Conservation (phyloP, 768 basidiomycete species). For the Boletus tomentosulus region DNA sequence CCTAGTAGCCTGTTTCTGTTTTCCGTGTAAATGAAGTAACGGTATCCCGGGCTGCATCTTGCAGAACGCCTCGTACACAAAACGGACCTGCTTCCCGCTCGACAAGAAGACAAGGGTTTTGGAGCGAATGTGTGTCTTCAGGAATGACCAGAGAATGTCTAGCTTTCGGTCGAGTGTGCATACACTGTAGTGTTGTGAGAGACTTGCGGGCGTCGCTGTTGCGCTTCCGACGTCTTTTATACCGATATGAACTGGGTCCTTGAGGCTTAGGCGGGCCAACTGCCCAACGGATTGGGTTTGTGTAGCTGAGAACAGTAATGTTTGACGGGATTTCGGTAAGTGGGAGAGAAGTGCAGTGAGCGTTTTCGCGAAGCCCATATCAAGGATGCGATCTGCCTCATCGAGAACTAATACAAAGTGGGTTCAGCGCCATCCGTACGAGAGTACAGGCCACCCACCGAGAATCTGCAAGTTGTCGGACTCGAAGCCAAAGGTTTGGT, state of each 20-base stretch:
- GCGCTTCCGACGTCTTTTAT: constrained; percentile 45
- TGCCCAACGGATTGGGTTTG: constrained; percentile 88
- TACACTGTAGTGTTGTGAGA: constrained; percentile 87
- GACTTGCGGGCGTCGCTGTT: constrained; percentile 61
- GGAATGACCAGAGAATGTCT: constrained; percentile 89
- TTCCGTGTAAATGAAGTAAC: constrained; percentile 92
- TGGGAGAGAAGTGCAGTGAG: constrained; percentile 89
- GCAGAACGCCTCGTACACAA: constrained; percentile 93
- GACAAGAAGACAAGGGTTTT: constrained; percentile 95
- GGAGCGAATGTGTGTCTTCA: constrained; percentile 86
- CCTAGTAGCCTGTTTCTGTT: constrained; percentile 92
- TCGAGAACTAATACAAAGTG: constrained; percentile 65
- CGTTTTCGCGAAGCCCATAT: constrained; percentile 92
- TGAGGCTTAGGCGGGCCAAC: constrained; percentile 85
- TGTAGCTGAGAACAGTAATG: constrained; percentile 94
- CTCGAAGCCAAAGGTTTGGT: constrained; percentile 95
- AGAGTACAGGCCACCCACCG: constrained; percentile 44
- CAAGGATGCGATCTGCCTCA: constrained; percentile 94
- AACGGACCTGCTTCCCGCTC: constrained; percentile 94
- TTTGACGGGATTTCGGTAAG: constrained; percentile 88
- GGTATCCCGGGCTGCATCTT: constrained; percentile 93
- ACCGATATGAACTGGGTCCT: constrained; percentile 73
- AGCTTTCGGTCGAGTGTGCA: constrained; percentile 85
- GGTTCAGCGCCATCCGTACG: background rate
- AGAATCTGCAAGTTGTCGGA: constrained; percentile 87